Percentiles rank a stretch among this genome's conserved stretches.
Evolutionary conservation across 331 rosid species (phyloP).

Genomic region (Malus hybrid): DNA sequence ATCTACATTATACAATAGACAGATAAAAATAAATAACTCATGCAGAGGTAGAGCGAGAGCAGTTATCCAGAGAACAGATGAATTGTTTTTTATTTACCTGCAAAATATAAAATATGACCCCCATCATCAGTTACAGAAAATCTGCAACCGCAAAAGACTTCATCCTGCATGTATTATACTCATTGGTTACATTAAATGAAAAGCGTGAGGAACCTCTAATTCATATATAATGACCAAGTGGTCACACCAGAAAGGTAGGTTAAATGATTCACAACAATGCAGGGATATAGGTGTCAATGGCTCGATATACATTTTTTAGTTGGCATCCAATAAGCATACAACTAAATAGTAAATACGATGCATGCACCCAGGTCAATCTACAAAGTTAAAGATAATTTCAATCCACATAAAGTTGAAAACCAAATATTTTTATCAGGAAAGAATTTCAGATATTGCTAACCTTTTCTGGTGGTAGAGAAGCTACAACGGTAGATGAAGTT

Average conservation of each 20-base stretch:
- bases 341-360: background rate
- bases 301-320: background rate
- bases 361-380: slow-evolving; percentile 7
- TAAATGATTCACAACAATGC: background rate
- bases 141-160: slow-evolving; percentile 63
- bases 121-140: slow-evolving; percentile 52
- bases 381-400: slow-evolving; percentile 7
- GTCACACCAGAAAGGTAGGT: background rate
- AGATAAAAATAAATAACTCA: slow-evolving; percentile 12
- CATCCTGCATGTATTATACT: slow-evolving; percentile 48
- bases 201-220: background rate
- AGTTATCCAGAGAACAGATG: background rate
- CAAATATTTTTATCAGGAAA: background rate
- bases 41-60: slow-evolving; percentile 2
- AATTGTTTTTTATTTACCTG: slow-evolving; percentile 33
- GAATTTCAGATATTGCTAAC: slow-evolving; percentile 39
- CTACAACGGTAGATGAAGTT: slow-evolving; percentile 43
- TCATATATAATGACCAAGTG: background rate
- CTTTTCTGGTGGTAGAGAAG: slow-evolving; percentile 60
- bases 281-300: background rate
- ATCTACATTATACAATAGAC: slow-evolving; percentile 26
- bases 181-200: slow-evolving; percentile 9
- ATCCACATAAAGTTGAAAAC: background rate
- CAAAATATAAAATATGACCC: slow-evolving; percentile 50
- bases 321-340: background rate